Conservation (phyloP, 2,329 filamentous ascomycete species). For the Bertia moriformis region DNA sequence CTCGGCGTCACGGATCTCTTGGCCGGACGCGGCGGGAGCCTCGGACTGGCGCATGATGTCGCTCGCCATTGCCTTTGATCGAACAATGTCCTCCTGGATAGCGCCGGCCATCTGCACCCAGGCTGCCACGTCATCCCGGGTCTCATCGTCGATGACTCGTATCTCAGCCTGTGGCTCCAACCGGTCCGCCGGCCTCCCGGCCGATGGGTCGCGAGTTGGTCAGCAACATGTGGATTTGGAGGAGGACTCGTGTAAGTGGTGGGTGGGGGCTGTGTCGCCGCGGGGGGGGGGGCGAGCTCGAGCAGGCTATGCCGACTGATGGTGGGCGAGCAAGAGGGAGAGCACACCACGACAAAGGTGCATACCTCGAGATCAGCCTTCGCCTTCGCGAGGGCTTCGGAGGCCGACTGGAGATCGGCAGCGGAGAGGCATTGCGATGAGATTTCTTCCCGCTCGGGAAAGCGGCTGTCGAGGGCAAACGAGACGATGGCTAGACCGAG, state of each 20-base stretch:
- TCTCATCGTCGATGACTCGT: conserved; percentile 60
- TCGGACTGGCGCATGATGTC: conserved; percentile 70
- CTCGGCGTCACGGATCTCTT: conserved; percentile 34
- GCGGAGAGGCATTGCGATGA: conserved; percentile 20
- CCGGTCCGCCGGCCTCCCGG: background rate
- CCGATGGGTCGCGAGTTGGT: background rate
- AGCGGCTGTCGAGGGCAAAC: conserved; percentile 23
- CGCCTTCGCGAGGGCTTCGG: conserved; percentile 19
- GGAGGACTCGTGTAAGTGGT: conserved; percentile 5
- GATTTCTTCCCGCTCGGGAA: conserved; percentile 21
- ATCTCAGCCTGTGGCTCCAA: conserved; percentile 45
- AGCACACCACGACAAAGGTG: too few species aligned
- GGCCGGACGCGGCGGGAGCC: conserved; percentile 36
- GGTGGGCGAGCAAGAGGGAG: too few species aligned
- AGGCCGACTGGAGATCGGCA: conserved; percentile 21
- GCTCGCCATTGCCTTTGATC: conserved; percentile 63
- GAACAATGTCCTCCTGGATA: conserved; percentile 72
- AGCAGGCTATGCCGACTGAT: too few species aligned
- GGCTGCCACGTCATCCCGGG: conserved; percentile 63
- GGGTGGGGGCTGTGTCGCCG: background rate
- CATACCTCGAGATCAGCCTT: conserved; percentile 25
- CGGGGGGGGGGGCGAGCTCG: too few species aligned
- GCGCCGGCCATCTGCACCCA: conserved; percentile 79
- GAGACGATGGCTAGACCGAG: conserved; percentile 18
- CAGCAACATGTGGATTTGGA: background rate